Base-by-base conservation (phyloP, 129 eudicot genomes). In the Mikania micrantha region DNA sequence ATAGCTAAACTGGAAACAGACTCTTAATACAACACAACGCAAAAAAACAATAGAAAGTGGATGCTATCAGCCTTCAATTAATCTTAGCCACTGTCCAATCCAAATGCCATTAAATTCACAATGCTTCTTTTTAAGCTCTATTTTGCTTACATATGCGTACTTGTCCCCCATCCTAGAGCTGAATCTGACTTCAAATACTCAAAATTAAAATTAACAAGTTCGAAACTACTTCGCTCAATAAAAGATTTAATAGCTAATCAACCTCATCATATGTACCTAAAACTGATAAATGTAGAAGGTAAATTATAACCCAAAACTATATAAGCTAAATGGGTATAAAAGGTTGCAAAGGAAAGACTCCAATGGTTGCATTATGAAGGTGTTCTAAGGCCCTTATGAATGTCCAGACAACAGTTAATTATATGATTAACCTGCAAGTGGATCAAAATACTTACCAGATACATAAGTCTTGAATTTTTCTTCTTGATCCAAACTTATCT, bases 401-500 rank as follows among this genome's bases (percentile, higher is more conserved):
- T 10, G 56, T 15, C 4, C 1, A 21, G 13, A 0, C 36, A 40
- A 25, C 41, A 28, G 2, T 8, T 16, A 29, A 2, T 44, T 5
- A 25, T 21, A 42, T 3, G 39, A 56, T 10, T 53, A 38, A 38
- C 38, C 16, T 41, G 47, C 34, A n/a, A n/a, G n/a, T n/a, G 10
- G 47, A 64, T 42, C 4, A 42, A 65, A 19, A 40, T 24, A 9
- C 48, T 32, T 82, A 84, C 90, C 88, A 67, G 80, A 66, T 7
- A 44, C 68, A 68, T 67, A 84, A 20, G 75, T 67, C 73, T 74
- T 34, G 25, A 87, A 87, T 49, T 87, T 87, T 45, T 28, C 83
- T 74, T 87, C 95, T 52, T 78, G 87, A 29, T 84, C 83, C 6
- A 45, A 56, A 61, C 75, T 79, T 58, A 81, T 21, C 74, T 79